These are phyloP conservation scores for Erigeron canadensis DNA, from an alignment of 129 eudicot species.

Conservation along the genomic window DNA sequence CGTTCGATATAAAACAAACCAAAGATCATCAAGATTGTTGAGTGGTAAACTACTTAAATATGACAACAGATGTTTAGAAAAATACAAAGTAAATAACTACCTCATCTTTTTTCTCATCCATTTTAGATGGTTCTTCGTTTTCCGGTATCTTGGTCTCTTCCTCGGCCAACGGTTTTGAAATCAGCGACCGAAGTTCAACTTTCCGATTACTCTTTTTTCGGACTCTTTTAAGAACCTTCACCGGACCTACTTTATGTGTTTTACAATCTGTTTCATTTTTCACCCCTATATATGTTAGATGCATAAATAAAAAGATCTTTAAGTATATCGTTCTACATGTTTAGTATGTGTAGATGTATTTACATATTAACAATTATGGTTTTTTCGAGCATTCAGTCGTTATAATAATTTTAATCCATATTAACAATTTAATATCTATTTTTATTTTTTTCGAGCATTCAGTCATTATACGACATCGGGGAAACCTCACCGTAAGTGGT, in stretches of 20 bases:
- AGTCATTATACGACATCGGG: no score
- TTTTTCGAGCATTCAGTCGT: no score
- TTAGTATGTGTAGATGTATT: no score
- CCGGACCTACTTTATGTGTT: conserved; percentile 69
- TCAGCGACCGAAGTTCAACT: conserved; percentile 85
- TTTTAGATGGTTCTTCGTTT: conserved; percentile 46
- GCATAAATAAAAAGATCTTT: not conserved
- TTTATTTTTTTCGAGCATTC: no score
- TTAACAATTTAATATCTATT: no score
- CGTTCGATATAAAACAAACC: no score
- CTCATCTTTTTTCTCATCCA: conserved; percentile 78
- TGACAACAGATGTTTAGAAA: not conserved
- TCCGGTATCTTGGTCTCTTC: conserved; percentile 56
- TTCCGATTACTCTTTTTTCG: conserved; percentile 87
- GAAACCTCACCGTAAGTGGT: no score
- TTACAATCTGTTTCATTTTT: conserved; percentile 91
- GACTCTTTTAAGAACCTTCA: conserved; percentile 65
- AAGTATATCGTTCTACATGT: not conserved
- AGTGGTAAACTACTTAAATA: not conserved
- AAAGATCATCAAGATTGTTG: no score
- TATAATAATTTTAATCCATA: no score
- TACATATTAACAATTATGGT: no score
- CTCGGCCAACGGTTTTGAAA: conserved; percentile 55
- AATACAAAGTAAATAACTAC: conserved; percentile 26
- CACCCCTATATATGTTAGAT: conserved; percentile 54